These are phyloP conservation scores for Clonostachys rhizophaga DNA, from an alignment of 2,329 filamentous ascomycete genomes.

Conservation along the genomic window DNA sequence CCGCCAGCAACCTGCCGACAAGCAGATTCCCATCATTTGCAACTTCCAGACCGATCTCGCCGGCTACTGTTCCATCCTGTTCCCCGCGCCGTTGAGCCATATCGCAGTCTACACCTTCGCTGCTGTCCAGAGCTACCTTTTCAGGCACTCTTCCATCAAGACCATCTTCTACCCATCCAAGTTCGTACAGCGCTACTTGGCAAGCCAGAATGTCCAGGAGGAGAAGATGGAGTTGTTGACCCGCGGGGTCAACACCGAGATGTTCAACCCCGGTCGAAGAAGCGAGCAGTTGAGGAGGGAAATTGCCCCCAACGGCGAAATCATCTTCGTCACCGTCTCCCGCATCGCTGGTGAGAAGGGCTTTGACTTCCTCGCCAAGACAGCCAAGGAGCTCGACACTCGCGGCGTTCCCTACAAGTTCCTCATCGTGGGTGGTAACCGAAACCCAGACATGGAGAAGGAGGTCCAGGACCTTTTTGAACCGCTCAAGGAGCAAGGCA, in stretches of 20 bases:
- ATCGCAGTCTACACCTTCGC: slow-evolving; percentile 60
- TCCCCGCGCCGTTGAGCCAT: slow-evolving; percentile 55
- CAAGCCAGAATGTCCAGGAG: slow-evolving; percentile 46
- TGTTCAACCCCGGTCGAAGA: slow-evolving; percentile 52
- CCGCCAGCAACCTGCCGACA: slow-evolving; percentile 48
- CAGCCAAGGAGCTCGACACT: slow-evolving; percentile 46
- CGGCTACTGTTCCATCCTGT: slow-evolving; percentile 66
- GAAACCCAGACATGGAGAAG: slow-evolving; percentile 56
- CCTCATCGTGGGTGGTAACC: slow-evolving; percentile 64
- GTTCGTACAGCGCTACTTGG: slow-evolving; percentile 58
- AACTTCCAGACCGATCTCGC: slow-evolving; percentile 72
- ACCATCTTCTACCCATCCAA: slow-evolving; percentile 67
- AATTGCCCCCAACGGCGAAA: slow-evolving; percentile 57
- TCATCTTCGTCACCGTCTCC: slow-evolving; percentile 62
- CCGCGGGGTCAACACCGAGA: slow-evolving; percentile 58
- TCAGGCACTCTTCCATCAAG: slow-evolving; percentile 54
- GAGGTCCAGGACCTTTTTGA: slow-evolving; percentile 58
- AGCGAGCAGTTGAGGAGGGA: slow-evolving; percentile 44
- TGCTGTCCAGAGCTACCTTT: slow-evolving; percentile 62
- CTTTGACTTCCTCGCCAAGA: slow-evolving; percentile 61
- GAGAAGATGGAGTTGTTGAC: slow-evolving; percentile 57
- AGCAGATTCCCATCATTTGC: slow-evolving; percentile 55
- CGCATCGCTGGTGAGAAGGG: slow-evolving; percentile 67
- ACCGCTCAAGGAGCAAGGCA: slow-evolving; percentile 36
- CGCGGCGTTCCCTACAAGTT: slow-evolving; percentile 57